Evolutionary conservation across 805 yeast species (phyloP).

Genomic region (Monosporozyma aquatica): DNA sequence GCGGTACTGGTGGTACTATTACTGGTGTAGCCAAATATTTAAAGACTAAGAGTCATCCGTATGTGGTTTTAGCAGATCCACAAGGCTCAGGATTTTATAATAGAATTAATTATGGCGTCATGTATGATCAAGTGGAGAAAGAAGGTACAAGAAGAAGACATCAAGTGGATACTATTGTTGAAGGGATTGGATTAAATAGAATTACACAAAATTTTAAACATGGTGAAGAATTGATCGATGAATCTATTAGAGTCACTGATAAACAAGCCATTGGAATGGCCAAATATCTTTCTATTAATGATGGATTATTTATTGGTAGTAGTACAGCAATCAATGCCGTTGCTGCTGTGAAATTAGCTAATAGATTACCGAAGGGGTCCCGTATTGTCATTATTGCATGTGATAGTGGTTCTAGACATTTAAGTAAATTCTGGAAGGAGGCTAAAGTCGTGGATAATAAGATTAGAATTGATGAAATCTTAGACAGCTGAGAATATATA

Average conservation of each 20-base stretch:
- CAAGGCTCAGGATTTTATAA: slow-evolving; percentile 91
- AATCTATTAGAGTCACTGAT: slow-evolving; percentile 71
- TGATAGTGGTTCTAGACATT: slow-evolving; percentile 84
- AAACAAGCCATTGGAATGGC: slow-evolving; percentile 85
- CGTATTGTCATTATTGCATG: slow-evolving; percentile 79
- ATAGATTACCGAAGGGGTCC: slow-evolving; percentile 44
- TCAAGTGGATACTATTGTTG: slow-evolving; percentile 90
- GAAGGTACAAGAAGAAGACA: slow-evolving; percentile 94
- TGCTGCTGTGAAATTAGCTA: slow-evolving; percentile 64
- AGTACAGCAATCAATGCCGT: slow-evolving; percentile 92
- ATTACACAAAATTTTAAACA: slow-evolving; percentile 70
- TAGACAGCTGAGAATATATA: slow-evolving; percentile 6
- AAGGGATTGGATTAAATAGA: slow-evolving; percentile 88
- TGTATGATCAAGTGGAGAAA: slow-evolving; percentile 81
- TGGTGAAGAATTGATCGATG: slow-evolving; percentile 67
- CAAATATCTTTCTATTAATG: slow-evolving; percentile 63
- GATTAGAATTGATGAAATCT: slow-evolving; percentile 31
- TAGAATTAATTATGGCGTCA: slow-evolving; percentile 79
- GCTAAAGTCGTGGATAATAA: slow-evolving; percentile 36
- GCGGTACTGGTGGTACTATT: slow-evolving; percentile 96
- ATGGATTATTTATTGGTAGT: slow-evolving; percentile 86
- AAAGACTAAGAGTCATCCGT: slow-evolving; percentile 40
- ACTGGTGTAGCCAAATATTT: slow-evolving; percentile 80
- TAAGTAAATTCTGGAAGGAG: slow-evolving; percentile 84
- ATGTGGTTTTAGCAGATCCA: slow-evolving; percentile 78